Percentiles rank a stretch among this genome's conserved stretches.
Evolutionary conservation across 805 yeast species (phyloP).

Genomic region (Torulaspora franciscae): DNA sequence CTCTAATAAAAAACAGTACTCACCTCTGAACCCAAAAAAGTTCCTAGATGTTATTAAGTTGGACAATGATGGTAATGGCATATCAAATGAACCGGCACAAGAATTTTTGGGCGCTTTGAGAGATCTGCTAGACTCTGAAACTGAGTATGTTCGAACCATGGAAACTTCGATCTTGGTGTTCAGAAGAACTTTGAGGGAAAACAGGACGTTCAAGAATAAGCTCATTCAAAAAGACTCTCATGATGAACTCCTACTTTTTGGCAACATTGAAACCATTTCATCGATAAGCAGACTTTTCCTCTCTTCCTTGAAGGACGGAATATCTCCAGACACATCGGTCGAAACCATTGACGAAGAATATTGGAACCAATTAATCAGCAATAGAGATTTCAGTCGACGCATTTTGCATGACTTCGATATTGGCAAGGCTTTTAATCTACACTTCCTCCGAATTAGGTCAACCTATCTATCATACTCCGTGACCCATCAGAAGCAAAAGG

Average conservation of each 20-base stretch:
- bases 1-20: constrained; percentile 32
- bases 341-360: constrained; percentile 9
- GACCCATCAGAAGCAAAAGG: constrained; percentile 32
- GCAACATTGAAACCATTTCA: constrained; percentile 40
- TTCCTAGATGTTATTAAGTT: constrained; percentile 6
- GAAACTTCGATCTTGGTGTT: constrained; percentile 33
- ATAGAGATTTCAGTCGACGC: constrained; percentile 3
- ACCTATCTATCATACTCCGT: constrained; percentile 35
- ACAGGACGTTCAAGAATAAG: constrained; percentile 30
- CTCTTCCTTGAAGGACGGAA: constrained; percentile 6
- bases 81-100: not conserved
- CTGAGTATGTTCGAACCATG: constrained; percentile 32
- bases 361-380: constrained; percentile 13
- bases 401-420: constrained; percentile 23
- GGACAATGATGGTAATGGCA: not conserved
- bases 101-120: constrained; percentile 23
- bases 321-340: not conserved
- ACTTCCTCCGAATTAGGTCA: constrained; percentile 34
- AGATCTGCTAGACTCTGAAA: constrained; percentile 36
- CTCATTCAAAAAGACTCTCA: constrained; percentile 26
- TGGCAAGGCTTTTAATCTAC: constrained; percentile 31
- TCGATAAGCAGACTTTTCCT: constrained; percentile 37
- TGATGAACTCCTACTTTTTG: constrained; percentile 41
- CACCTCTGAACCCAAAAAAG: constrained; percentile 29
- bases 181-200: constrained; percentile 32